A percentile compares a stretch with the other conserved stretches of the same genome.
Conservation (phyloP, 2,329 filamentous ascomycete genomes). For the Escovopsis sp. region DNA sequence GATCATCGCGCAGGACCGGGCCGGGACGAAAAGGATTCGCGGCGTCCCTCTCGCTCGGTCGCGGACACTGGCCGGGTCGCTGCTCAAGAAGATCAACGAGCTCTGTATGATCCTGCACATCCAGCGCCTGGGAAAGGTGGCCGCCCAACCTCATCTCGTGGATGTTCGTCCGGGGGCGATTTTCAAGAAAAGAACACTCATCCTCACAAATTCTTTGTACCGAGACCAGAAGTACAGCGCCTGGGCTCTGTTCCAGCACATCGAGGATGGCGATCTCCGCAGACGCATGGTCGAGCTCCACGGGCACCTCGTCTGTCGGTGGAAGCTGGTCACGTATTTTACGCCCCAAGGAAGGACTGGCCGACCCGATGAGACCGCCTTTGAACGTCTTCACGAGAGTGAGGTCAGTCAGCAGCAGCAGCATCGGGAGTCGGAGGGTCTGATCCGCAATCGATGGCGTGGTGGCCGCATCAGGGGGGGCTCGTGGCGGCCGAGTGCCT, state of each 20-base stretch:
- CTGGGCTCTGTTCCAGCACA: constrained; percentile 7
- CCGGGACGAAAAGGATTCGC: constrained; percentile 16
- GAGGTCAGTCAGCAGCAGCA: constrained; percentile 15
- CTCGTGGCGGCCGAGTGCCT: constrained; percentile 13
- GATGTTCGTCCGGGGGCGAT: constrained; percentile 28
- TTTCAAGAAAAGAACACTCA: constrained; percentile 25
- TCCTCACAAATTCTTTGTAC: constrained; percentile 40
- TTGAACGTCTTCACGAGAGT: constrained; percentile 17
- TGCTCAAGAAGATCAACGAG: constrained; percentile 28
- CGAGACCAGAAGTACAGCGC: constrained; percentile 21
- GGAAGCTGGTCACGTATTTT: constrained; percentile 23
- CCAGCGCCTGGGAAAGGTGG: constrained; percentile 22
- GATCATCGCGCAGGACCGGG: constrained; percentile 20
- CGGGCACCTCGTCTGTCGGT: constrained; percentile 36
- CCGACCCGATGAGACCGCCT: constrained; percentile 21
- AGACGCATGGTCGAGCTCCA: not conserved
- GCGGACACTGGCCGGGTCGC: constrained; percentile 19
- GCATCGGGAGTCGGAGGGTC: constrained; percentile 16
- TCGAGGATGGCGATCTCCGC: not conserved
- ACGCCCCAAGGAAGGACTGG: constrained; percentile 7
- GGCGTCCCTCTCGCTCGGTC: constrained; percentile 25
- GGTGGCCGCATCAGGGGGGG: constrained; percentile 16
- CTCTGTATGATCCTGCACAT: constrained; percentile 22
- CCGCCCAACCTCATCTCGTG: constrained; percentile 17
- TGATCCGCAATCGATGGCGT: constrained; percentile 20